Base-by-base conservation (phyloP, 164 flowering plant species). In the Sedum album region DNA sequence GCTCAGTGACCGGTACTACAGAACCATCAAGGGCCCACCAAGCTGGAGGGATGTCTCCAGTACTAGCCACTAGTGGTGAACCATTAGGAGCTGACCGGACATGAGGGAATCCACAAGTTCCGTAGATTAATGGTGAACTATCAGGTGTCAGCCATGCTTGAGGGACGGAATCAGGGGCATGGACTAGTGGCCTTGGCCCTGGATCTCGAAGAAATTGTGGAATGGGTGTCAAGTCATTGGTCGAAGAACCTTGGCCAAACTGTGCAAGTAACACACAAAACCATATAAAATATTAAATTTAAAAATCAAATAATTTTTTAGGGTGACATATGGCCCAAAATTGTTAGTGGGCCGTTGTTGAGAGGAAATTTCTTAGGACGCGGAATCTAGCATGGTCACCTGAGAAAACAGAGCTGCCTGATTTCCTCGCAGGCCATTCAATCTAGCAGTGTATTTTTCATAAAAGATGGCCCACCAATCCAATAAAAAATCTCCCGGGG, bases 401-500 rank as follows among this genome's bases (percentile, higher is more conserved):
- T 55, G 60, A 55, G 60, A 10, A 23, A 55, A 55, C 30, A 10
- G 30, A n/a, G n/a, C n/a, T n/a, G n/a, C n/a, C n/a, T n/a, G n/a
- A n/a, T n/a, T n/a, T n/a, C n/a, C n/a, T n/a, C 6, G 60, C 9
- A 25, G 9, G n/a, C 7, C 55, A 49, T n/a, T 49, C 5, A 49
- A 9, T 23, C 62, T 57, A 26, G 62, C 31, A 57, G 62, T 26
- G 20, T 18, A 28, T 14, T 33, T 11, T 5, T 57, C 62, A 57
- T 26, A 57, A 57, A 57, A 57, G 62, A 57, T 57, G 62, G 62
- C 8, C 62, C 62, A 57, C 62, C 62, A 57, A 14, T 57, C 62
- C 5, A 57, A 57, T 20, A 57, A 57, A 57, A 57, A 57, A 11
- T 28, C 62, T 20, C 62, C 62, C 11, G 62, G 62, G 13, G 62